Evolutionary conservation across 176 grass and related monocot species (phyloP).

Genomic region (Rhynchospora tenuis): DNA sequence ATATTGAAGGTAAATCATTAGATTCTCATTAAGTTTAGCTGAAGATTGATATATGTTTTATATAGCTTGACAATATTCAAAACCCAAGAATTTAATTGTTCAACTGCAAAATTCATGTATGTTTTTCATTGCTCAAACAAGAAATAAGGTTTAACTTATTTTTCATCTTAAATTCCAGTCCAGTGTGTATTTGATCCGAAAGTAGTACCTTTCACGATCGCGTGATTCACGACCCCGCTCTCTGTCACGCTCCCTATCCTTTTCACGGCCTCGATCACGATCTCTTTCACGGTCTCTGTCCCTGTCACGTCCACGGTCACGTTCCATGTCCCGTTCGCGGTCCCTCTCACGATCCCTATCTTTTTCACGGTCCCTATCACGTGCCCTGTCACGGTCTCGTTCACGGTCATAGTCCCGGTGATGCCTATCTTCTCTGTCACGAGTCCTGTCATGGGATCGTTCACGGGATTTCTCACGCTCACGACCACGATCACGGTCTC

Average conservation of each 20-base stretch:
- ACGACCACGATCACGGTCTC: conserved; percentile 21
- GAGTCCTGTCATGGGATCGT: conserved; percentile 46
- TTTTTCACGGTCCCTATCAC: conserved; percentile 56
- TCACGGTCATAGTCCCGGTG: conserved; percentile 42
- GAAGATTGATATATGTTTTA: not conserved
- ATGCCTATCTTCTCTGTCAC: conserved; percentile 70
- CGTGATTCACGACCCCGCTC: conserved; percentile 21
- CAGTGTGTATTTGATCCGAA: not conserved
- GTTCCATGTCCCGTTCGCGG: conserved; percentile 51
- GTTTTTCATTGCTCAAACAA: conserved; percentile 10
- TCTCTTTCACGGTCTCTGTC: conserved; percentile 40
- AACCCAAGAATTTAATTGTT: not conserved
- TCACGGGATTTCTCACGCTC: conserved; percentile 44
- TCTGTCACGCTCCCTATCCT: conserved; percentile 34
- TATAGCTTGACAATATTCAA: not conserved
- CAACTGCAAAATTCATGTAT: not conserved
- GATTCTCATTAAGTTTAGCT: too few species aligned
- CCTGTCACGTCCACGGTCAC: conserved; percentile 52
- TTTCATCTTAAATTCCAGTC: not conserved
- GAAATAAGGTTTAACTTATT: not conserved
- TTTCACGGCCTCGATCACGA: conserved; percentile 49
- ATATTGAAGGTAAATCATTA: not conserved
- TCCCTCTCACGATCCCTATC: conserved; percentile 32
- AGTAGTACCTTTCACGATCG: conserved; percentile 8
- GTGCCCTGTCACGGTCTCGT: conserved; percentile 41